These are phyloP conservation scores for Hevea brasiliensis DNA, from an alignment of 345 rosid genomes.

Conservation along the genomic window DNA sequence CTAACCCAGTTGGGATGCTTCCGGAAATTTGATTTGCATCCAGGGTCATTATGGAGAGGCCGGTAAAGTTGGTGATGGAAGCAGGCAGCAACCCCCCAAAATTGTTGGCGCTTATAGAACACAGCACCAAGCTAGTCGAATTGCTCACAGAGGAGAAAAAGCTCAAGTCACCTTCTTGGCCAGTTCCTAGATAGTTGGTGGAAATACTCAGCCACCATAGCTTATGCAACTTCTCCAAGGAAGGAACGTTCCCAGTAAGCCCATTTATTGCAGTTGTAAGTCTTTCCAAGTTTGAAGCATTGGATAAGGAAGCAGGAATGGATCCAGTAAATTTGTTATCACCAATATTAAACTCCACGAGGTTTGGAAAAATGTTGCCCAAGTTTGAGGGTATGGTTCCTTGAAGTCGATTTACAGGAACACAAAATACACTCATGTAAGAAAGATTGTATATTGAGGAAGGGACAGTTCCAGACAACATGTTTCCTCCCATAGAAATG, in stretches of 20 bases:
- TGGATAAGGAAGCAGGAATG: constrained; percentile 11
- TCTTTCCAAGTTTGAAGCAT: constrained; percentile 14
- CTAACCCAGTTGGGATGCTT: constrained; percentile 2
- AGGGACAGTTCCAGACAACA: constrained; percentile 23
- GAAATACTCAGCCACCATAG: constrained; percentile 19
- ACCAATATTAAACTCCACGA: neutral
- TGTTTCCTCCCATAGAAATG: neutral
- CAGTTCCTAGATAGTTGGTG: constrained; percentile 15
- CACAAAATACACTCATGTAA: neutral
- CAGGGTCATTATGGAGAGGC: neutral
- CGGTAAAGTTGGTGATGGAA: constrained; percentile 12
- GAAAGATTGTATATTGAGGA: constrained; percentile 31
- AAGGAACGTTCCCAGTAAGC: constrained; percentile 6
- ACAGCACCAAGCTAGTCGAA: constrained; percentile 8
- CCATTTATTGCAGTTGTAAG: constrained; percentile 11
- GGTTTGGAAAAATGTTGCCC: constrained; percentile 5
- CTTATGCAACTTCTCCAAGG: constrained; percentile 9
- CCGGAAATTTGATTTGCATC: constrained; percentile 4
- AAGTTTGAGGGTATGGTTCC: constrained; percentile 8
- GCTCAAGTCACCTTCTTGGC: constrained; percentile 4
- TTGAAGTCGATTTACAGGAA: neutral
- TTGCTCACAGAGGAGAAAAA: constrained; percentile 11
- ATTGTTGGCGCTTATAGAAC: neutral
- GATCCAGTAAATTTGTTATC: constrained; percentile 18
- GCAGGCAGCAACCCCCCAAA: constrained; percentile 15